Conservation (phyloP, 2,329 filamentous ascomycete species). For the Orbilia blumenaviensis region DNA sequence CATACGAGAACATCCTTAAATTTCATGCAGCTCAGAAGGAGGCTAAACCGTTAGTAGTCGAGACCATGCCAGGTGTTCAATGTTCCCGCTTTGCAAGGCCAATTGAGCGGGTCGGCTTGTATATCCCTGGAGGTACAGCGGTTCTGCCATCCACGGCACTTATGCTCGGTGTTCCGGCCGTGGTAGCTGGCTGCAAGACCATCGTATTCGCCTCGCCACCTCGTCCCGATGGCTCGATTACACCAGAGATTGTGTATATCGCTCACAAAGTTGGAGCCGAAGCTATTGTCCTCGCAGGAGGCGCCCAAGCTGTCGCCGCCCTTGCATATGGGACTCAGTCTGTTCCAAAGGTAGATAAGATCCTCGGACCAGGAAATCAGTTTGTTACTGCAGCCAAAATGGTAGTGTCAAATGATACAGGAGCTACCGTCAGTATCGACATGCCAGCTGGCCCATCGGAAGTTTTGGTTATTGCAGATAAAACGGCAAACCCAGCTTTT, state of each 20-base stretch:
- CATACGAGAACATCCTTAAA: conserved; percentile 90
- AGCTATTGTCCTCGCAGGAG: conserved; percentile 93
- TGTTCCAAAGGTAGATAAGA: conserved; percentile 97
- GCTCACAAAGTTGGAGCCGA: conserved; percentile 97
- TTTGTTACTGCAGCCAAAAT: conserved; percentile 99
- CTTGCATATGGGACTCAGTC: conserved; percentile 97
- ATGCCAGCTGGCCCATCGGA: conserved; percentile 98
- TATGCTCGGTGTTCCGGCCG: conserved; percentile 96
- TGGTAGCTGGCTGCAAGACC: conserved; percentile 95
- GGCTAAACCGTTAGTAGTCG: conserved; percentile 80
- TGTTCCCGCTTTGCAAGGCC: conserved; percentile 92
- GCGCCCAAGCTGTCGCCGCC: conserved; percentile 92
- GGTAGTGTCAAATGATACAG: conserved; percentile 96
- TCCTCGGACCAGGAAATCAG: conserved; percentile 95
- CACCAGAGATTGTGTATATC: conserved; percentile 95
- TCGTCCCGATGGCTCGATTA: conserved; percentile 85
- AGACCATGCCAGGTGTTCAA: conserved; percentile 97
- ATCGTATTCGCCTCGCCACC: conserved; percentile 94
- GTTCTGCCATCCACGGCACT: conserved; percentile 96
- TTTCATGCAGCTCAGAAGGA: conserved; percentile 95
- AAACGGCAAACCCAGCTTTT: conserved; percentile 86
- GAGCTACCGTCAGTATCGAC: conserved; percentile 92
- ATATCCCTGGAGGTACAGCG: conserved; percentile 94
- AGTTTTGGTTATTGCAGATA: conserved; percentile 93
- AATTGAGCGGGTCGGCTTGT: conserved; percentile 95